Evolutionary conservation across 202 grass and related monocot genomes (phyloP).

Genomic region (Tripidium arundinaceum): DNA sequence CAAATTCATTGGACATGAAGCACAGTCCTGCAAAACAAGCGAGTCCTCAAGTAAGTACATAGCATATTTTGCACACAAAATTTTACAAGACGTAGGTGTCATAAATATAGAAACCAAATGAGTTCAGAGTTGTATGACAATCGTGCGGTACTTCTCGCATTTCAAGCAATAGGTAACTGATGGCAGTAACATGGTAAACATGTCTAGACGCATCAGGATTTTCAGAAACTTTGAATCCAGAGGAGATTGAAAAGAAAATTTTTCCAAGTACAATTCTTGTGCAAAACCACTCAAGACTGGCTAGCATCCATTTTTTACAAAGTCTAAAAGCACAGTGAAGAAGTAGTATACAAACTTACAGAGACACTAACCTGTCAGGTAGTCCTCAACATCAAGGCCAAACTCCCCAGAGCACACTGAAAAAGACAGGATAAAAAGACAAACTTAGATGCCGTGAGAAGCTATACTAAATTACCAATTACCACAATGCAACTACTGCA

Average conservation of each 20-base stretch:
- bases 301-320: neutral
- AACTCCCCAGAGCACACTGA: conserved; percentile 79
- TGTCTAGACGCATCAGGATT: conserved; percentile 1
- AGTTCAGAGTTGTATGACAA: neutral
- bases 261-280: neutral
- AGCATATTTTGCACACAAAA: neutral
- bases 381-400: conserved; percentile 90
- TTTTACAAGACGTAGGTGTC: neutral
- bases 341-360: neutral
- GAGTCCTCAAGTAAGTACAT: conserved; percentile 25
- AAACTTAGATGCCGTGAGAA: neutral
- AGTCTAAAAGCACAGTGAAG: neutral
- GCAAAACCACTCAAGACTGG: neutral
- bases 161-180: neutral
- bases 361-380: conserved; percentile 61
- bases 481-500: conserved; percentile 12
- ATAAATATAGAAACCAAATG: conserved; percentile 12
- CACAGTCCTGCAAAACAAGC: conserved; percentile 54
- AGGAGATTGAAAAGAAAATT: neutral
- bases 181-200: neutral
- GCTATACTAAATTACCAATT: neutral
- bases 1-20: conserved; percentile 89
- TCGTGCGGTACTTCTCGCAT: neutral
- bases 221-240: conserved; percentile 6
- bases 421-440: conserved; percentile 31